phyloP scores from a whole-genome alignment of 2,329 filamentous ascomycete genomes.

The Paracoccidioides lutzii region DNA sequence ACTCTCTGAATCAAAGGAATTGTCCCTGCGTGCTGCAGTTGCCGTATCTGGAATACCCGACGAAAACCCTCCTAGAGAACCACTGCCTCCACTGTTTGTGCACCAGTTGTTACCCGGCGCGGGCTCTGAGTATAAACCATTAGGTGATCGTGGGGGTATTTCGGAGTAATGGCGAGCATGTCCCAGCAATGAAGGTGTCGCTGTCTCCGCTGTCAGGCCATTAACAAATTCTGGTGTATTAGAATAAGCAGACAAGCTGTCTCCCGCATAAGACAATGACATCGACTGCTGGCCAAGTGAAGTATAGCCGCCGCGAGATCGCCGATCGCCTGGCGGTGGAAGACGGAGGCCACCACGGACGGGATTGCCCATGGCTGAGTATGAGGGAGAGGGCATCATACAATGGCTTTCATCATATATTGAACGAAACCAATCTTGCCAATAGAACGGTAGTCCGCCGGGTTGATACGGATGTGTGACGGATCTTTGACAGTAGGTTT shows the following conservation, averaged over 20 bases:
- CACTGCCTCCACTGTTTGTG: background rate
- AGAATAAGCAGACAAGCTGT: background rate
- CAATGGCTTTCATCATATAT: constrained; percentile 8
- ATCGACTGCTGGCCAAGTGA: background rate
- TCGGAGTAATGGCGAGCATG: background rate
- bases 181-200: background rate
- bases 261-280: background rate
- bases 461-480: background rate
- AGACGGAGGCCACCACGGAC: constrained; percentile 8
- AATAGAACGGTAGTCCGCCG: constrained; percentile 1
- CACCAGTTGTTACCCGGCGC: background rate
- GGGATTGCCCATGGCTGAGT: constrained; percentile 9
- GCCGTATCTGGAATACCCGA: background rate
- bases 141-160: background rate
- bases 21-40: background rate
- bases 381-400: constrained; percentile 7
- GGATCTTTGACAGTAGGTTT: background rate
- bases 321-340: constrained; percentile 4
- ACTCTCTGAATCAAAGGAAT: background rate
- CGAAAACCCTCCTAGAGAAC: background rate
- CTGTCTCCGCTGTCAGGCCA: background rate
- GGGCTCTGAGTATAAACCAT: background rate
- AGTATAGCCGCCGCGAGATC: background rate
- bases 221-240: background rate
- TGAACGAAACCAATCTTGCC: background rate